Conservation (phyloP, 495 filamentous ascomycete species). For the Penicillium canariense region DNA sequence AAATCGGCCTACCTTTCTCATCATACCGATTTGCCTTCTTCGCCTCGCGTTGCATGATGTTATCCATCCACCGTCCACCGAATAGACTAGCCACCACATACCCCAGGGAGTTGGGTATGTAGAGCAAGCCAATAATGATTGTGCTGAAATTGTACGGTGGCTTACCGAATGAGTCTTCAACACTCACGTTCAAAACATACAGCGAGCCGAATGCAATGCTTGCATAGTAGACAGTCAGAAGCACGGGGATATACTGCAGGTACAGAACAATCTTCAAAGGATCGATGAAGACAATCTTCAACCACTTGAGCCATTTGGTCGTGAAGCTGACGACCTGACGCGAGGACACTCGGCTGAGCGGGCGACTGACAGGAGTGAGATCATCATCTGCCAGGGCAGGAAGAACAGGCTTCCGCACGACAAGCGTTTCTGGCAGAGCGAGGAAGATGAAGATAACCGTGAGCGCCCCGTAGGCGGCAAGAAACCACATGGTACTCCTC, state of each 20-base stretch:
- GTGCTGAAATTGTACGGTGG: slow-evolving; percentile 73
- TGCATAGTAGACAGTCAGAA: slow-evolving; percentile 78
- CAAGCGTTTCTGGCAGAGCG: slow-evolving; percentile 68
- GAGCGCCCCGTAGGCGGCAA: slow-evolving; percentile 70
- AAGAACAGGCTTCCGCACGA: slow-evolving; percentile 20
- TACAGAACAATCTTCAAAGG: slow-evolving; percentile 77
- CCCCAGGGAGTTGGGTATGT: slow-evolving; percentile 77
- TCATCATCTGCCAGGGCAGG: slow-evolving; percentile 20
- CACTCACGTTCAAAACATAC: slow-evolving; percentile 83
- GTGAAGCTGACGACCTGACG: slow-evolving; percentile 59
- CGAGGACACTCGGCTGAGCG: slow-evolving; percentile 59
- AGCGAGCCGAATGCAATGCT: slow-evolving; percentile 78
- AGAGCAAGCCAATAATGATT: slow-evolving; percentile 73
- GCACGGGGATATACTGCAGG: slow-evolving; percentile 76
- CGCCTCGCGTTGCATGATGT: slow-evolving; percentile 84
- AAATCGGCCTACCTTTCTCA: slow-evolving; percentile 64
- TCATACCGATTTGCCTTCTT: slow-evolving; percentile 68
- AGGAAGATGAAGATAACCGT: slow-evolving; percentile 62
- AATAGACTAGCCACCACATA: slow-evolving; percentile 71
- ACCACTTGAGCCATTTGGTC: slow-evolving; percentile 46
- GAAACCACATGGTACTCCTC: slow-evolving; percentile 87
- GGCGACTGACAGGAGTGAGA: slow-evolving; percentile 21
- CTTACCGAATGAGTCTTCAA: slow-evolving; percentile 70
- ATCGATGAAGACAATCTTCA: slow-evolving; percentile 72
- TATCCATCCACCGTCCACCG: slow-evolving; percentile 85